Percentiles rank a stretch among this genome's conserved stretches.
Evolutionary conservation across 768 basidiomycete genomes (phyloP).

Genomic region (Tricholoma hemisulphureum): DNA sequence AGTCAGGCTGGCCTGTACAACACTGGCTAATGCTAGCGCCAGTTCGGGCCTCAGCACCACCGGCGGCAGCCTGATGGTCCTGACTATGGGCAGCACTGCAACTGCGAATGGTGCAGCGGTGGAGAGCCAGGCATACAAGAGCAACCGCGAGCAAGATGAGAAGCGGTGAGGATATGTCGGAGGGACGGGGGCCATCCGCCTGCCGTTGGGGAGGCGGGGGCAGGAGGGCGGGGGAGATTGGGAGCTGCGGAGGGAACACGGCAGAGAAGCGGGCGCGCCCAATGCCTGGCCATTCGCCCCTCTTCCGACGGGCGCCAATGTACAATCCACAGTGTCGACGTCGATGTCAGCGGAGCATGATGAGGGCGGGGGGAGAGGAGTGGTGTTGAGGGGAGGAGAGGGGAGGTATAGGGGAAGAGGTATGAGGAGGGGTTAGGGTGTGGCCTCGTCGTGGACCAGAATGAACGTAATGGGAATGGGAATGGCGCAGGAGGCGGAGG

Average conservation of each 20-base stretch:
- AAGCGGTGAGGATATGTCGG: neutral
- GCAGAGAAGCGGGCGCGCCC: conserved; percentile 26
- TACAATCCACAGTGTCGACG: neutral
- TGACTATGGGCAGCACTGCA: conserved; percentile 14
- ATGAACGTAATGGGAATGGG: conserved; percentile 33
- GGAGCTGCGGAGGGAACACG: conserved; percentile 27
- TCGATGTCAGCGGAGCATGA: neutral
- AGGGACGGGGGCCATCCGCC: neutral
- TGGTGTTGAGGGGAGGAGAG: neutral
- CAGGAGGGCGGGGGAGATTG: conserved; percentile 15
- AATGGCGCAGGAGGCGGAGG: conserved; percentile 21
- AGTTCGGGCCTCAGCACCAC: conserved; percentile 9
- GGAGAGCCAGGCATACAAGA: neutral
- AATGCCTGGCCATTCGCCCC: conserved; percentile 59
- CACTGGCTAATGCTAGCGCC: no score
- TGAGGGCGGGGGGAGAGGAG: neutral
- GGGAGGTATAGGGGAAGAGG: neutral
- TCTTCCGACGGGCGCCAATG: conserved; percentile 74
- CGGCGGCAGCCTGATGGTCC: conserved; percentile 20
- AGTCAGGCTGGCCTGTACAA: no score
- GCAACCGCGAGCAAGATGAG: neutral
- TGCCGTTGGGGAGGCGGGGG: no score
- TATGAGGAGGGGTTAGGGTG: neutral
- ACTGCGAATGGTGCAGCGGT: neutral
- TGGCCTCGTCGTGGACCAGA: conserved; percentile 4